Conservation (phyloP, 148 eudicot genomes). For the Chenopodium berlandieri region DNA sequence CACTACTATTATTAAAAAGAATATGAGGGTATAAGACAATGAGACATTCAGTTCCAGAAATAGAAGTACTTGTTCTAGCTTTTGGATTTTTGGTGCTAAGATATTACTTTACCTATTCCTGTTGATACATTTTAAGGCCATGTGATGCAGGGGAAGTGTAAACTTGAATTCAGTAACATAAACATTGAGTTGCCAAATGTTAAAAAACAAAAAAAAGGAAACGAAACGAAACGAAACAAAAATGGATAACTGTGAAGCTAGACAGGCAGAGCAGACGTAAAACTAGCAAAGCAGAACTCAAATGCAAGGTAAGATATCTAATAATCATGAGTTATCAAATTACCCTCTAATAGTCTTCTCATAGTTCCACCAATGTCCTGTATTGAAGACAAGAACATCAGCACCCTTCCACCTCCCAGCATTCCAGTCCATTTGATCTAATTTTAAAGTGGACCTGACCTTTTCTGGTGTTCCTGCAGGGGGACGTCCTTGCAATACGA, state of each 20-base stretch:
- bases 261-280: not conserved
- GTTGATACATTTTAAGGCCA: not conserved
- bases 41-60: not conserved
- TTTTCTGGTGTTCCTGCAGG: constrained; percentile 43
- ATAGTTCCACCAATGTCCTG: constrained; percentile 98
- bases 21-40: not conserved
- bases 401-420: constrained; percentile 65
- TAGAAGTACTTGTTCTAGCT: not conserved
- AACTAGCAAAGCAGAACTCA: not conserved
- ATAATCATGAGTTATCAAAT: not conserved
- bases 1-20: too few relatives aligned
- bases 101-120: not conserved
- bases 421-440: constrained; percentile 86
- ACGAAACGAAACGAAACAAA: too few relatives aligned
- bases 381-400: constrained; percentile 69
- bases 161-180: too few relatives aligned
- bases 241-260: not conserved
- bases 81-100: not conserved
- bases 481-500: constrained; percentile 72
- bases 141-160: not conserved
- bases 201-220: too few relatives aligned
- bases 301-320: not conserved
- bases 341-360: constrained; percentile 95
- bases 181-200: not conserved
- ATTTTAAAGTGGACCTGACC: constrained; percentile 57